Evolutionary conservation across 2,329 filamentous ascomycete genomes (phyloP).

Genomic region (Alternaria novae-zelandiae): DNA sequence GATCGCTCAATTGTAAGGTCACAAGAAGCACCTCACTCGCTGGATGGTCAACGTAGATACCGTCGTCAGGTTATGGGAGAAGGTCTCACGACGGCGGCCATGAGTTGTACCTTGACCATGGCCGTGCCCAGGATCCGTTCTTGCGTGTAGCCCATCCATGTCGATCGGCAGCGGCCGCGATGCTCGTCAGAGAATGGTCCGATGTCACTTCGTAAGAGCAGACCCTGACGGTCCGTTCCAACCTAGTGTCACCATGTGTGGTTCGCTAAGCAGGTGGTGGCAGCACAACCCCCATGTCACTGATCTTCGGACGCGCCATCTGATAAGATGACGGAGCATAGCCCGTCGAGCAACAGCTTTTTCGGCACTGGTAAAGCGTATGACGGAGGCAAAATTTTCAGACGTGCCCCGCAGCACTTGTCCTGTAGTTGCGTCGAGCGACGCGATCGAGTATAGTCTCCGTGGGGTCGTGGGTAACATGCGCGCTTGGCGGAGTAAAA

Average conservation of each 20-base stretch:
- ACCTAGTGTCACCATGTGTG: conserved; percentile 23
- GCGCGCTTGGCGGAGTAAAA: conserved; percentile 19
- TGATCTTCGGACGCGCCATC: conserved; percentile 35
- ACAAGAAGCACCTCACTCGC: too few species aligned
- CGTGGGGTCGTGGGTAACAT: conserved; percentile 27
- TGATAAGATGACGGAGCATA: conserved; percentile 36
- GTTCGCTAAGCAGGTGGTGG: conserved; percentile 17
- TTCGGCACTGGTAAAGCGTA: conserved; percentile 33
- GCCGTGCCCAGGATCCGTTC: conserved; percentile 21
- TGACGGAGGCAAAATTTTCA: conserved; percentile 39
- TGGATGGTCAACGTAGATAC: neutral
- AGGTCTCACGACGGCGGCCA: conserved; percentile 24
- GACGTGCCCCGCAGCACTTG: conserved; percentile 34
- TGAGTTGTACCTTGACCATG: conserved; percentile 26
- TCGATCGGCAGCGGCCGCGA: conserved; percentile 22
- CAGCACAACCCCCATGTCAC: conserved; percentile 7
- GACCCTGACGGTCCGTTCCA: conserved; percentile 28
- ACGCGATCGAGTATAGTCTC: conserved; percentile 10
- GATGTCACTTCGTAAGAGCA: conserved; percentile 26
- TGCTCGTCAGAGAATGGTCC: conserved; percentile 38
- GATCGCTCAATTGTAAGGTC: neutral
- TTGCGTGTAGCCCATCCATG: conserved; percentile 26
- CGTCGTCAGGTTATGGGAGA: conserved; percentile 12
- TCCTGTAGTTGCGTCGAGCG: conserved; percentile 9
- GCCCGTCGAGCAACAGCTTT: conserved; percentile 17